phyloP scores from a whole-genome alignment of 2,329 filamentous ascomycete genomes.

The Leptodontidium sp. region DNA sequence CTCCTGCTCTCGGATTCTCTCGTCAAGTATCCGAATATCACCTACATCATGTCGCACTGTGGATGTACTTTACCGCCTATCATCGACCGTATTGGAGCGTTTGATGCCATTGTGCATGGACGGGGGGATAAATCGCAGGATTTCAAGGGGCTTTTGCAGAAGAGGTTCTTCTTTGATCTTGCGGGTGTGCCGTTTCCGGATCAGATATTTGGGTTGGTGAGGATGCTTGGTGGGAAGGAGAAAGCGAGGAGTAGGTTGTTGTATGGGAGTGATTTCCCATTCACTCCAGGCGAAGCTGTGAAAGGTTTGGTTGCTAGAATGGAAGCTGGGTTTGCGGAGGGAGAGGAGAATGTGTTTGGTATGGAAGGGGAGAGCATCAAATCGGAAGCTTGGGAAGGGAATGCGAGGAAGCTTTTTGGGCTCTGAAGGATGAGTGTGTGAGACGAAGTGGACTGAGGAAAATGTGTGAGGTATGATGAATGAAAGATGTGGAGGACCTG shows the following conservation, averaged over 20 bases:
- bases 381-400: slow-evolving; percentile 23
- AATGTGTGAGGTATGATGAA: too few relatives aligned
- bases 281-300: slow-evolving; percentile 49
- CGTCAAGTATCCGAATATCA: slow-evolving; percentile 54
- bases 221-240: slow-evolving; percentile 49
- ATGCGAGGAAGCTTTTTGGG: slow-evolving; percentile 25
- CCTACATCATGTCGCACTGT: slow-evolving; percentile 57
- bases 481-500: too few relatives aligned
- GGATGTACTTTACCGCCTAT: slow-evolving; percentile 54
- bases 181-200: slow-evolving; percentile 59
- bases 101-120: slow-evolving; percentile 2
- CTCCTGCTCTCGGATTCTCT: slow-evolving; percentile 58
- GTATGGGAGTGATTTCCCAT: slow-evolving; percentile 63
- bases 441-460: background rate
- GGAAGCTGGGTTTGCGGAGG: slow-evolving; percentile 42
- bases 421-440: background rate
- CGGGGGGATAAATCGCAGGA: slow-evolving; percentile 48
- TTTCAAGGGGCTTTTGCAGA: slow-evolving; percentile 49
- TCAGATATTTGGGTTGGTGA: slow-evolving; percentile 57
- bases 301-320: slow-evolving; percentile 42
- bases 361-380: slow-evolving; percentile 11
- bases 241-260: slow-evolving; percentile 49
- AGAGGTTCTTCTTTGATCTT: slow-evolving; percentile 60
- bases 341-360: slow-evolving; percentile 43
- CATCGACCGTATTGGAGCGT: slow-evolving; percentile 50